Base-by-base conservation (phyloP, 371 early-diverging fungal genomes). In the Actinomortierella wolfii region DNA sequence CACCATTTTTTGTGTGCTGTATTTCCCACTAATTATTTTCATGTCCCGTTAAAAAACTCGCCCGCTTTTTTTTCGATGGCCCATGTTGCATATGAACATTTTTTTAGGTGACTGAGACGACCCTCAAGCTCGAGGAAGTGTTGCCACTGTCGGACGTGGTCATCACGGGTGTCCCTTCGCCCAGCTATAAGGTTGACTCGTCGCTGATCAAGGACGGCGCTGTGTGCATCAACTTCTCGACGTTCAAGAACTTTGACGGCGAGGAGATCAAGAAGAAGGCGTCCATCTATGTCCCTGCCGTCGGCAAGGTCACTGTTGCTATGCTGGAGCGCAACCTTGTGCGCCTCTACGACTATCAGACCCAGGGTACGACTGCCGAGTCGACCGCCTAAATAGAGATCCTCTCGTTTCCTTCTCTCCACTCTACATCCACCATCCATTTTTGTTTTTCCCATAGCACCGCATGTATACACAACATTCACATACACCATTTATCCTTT, bases 221-320 rank as follows among this genome's bases (percentile, higher is more conserved):
- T 8, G 82, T 97, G 51, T 96, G 96, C 23, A 91, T 98, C 77
- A 97, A 98, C 83, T 97, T 98, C 71, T 93, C 95, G 18, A 90
- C 94, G 17, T 86, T 79, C 65, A 91, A 92, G 67, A 98, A 98
- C 81, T 96, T 97, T 79, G 89, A 92, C 56, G 87, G 88, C 4
- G 91, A 91, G 46, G 89, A 88, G 52, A 86, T 97, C 67, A 91
- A 89, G 76, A 83, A 90, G 13, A 87, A 88, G 51, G 95, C 97
- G 21, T 89, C 93, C 28, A 92, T 98, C 68, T 98, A 90, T 68
- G 95, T 98, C 50, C 95, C 96, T 0, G 89, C 93, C 5, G 92
- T 98, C n/a, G 98, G 98, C 50, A 97, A 98, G 76, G 96, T 97
- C 54, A 98, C 98, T 1, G 95, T 97, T 6, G 91, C 95, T 15